Conservation (phyloP, 129 eudicot species). For the Flaveria trinervia region DNA sequence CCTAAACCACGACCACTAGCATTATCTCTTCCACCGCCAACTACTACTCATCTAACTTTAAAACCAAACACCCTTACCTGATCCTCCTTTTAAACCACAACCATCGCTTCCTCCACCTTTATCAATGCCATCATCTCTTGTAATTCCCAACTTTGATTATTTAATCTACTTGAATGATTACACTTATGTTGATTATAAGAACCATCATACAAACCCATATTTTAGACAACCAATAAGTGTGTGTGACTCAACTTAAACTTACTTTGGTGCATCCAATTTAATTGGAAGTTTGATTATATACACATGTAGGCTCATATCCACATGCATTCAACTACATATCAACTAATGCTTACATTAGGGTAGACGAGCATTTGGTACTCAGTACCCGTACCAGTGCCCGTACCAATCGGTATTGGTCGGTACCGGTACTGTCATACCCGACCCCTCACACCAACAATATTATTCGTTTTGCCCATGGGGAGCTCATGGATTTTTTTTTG, state of each 20-base stretch:
- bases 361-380: no score
- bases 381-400: no score
- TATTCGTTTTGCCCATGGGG: no score
- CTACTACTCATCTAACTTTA: not conserved
- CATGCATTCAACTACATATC: constrained; percentile 25
- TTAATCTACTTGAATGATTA: constrained; percentile 30
- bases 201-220: constrained; percentile 38
- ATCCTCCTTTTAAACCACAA: not conserved
- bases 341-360: not conserved
- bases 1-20: not conserved
- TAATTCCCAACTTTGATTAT: constrained; percentile 28
- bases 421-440: no score
- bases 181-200: constrained; percentile 35
- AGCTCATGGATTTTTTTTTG: no score
- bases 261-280: not conserved
- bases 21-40: not conserved
- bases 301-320: constrained; percentile 19
- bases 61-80: not conserved
- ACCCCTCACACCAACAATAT: no score
- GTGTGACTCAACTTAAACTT: constrained; percentile 7
- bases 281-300: constrained; percentile 15
- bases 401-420: no score
- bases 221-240: constrained; percentile 33
- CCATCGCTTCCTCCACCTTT: constrained; percentile 30
- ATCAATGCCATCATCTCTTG: constrained; percentile 9